Percentiles rank a stretch among this genome's conserved stretches.
Conservation (phyloP, 208 protist species). For the Crithidia fasciculata region DNA sequence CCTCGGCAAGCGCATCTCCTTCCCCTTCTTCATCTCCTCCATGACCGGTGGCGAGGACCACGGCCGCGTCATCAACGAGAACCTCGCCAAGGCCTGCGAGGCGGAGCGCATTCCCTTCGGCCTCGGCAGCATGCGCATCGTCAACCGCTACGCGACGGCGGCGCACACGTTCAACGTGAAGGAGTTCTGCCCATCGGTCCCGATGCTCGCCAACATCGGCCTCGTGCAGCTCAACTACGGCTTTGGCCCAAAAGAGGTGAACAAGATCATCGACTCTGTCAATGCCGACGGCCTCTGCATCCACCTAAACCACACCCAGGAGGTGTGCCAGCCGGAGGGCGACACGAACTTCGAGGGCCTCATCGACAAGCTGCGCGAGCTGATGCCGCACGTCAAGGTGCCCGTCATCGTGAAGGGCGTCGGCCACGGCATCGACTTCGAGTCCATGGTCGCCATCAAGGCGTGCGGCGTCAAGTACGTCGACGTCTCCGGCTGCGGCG, state of each 20-base stretch:
- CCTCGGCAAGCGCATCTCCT: conserved; percentile 75
- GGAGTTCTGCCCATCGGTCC: conserved; percentile 83
- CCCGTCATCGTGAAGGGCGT: conserved; percentile 92
- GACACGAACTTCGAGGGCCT: conserved; percentile 91
- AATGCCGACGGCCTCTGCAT: conserved; percentile 91
- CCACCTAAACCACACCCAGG: conserved; percentile 92
- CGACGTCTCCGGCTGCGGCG: conserved; percentile 89
- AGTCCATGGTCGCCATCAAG: conserved; percentile 68
- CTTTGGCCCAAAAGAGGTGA: conserved; percentile 86
- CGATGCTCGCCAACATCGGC: conserved; percentile 93
- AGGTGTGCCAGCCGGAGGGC: conserved; percentile 91
- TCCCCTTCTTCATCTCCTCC: conserved; percentile 89
- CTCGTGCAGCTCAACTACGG: conserved; percentile 94
- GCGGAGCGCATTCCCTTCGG: conserved; percentile 89
- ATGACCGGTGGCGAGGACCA: conserved; percentile 93
- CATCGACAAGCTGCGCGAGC: conserved; percentile 64
- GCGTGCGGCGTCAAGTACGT: conserved; percentile 84
- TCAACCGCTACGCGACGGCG: conserved; percentile 86
- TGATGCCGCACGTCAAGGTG: conserved; percentile 85
- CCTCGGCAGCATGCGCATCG: conserved; percentile 90
- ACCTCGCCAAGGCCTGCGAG: conserved; percentile 90
- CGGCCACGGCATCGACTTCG: conserved; percentile 88
- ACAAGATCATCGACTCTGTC: conserved; percentile 81
- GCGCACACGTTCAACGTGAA: conserved; percentile 91
- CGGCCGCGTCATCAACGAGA: conserved; percentile 92